phyloP scores from a whole-genome alignment of 2,329 filamentous ascomycete species.

The Cladosporium sp. region DNA sequence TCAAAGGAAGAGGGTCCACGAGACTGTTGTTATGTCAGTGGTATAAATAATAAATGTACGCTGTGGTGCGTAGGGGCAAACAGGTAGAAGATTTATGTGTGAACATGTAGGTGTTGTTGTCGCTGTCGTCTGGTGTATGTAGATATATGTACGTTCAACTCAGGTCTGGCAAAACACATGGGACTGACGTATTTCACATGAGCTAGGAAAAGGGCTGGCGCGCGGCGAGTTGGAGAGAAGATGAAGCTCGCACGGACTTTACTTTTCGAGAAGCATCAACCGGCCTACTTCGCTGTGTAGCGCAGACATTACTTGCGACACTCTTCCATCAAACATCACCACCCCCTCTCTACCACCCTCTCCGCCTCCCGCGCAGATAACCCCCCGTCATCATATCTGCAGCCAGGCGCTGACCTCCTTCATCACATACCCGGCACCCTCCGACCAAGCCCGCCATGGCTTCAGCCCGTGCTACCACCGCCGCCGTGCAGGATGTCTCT shows the following conservation, averaged over 20 bases:
- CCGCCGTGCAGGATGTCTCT: constrained; percentile 28
- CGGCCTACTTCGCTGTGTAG: neutral
- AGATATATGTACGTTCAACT: neutral
- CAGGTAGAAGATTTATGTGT: neutral
- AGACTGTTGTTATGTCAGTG: too few species aligned
- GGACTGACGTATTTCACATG: neutral
- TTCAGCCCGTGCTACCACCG: constrained; percentile 20
- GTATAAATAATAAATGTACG: neutral
- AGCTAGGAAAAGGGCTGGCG: constrained; percentile 3
- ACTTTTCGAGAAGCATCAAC: neutral
- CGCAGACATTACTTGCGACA: neutral
- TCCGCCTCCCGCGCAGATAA: constrained; percentile 17
- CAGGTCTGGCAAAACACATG: neutral
- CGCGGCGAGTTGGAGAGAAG: neutral
- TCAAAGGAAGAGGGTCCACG: neutral
- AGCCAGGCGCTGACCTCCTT: constrained; percentile 14
- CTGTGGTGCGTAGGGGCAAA: neutral
- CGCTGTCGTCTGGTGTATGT: neutral
- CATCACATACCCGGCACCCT: constrained; percentile 4
- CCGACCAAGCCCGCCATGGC: constrained; percentile 13
- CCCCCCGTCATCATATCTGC: constrained; percentile 8
- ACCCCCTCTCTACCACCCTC: neutral
- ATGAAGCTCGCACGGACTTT: neutral
- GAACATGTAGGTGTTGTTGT: neutral
- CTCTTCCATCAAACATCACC: constrained; percentile 2